Base-by-base conservation (phyloP, 352 stramenopile genomes). In the Phytophthora fragariaefolia region DNA sequence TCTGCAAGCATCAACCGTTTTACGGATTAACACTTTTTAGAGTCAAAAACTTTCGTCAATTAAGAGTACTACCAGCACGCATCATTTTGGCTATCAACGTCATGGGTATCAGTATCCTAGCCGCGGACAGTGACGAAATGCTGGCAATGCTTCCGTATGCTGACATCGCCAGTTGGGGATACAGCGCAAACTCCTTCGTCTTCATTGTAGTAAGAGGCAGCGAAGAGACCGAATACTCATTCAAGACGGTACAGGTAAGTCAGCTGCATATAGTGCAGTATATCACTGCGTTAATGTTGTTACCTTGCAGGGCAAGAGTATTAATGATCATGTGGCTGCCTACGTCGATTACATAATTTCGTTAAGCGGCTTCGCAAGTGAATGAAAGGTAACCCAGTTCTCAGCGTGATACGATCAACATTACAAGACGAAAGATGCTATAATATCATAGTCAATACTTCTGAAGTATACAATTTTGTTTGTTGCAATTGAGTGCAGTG, bases 131-230 rank as follows among this genome's bases (percentile, higher is more conserved):
- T 43, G 83, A 92, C 42, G 74, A 85, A 57, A 62, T 87, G 12
- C 49, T 96, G 17, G 63, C 71, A n/a, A 59, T 90, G 15, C 92
- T 87, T 60, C 62, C 76, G 13, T 95, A 93, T 58, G 69, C 69
- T 18, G 78, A 91, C 24, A 79, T 96, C 42, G 79, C 80, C 8
- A 95, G 65, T 23, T 96, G 89, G 89, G 87, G 89, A 4, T 91
- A 95, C 64, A 92, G 79, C 34, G 56, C 73, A 26, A 91, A 83
- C 36, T 85, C 82, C 4, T 96, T 96, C 67, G 89, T 96, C 15
- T 85, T 96, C 54, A 86, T 90, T 13, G 78, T 83, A 5, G 69
- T 55, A 12, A 58, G 58, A 0, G 57, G 65, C 3, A 59, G 32
- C 7, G 66, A 83, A 56, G 59, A 86, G 28, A 72, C 61, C 5